These are phyloP conservation scores for Nannochloropsis salina DNA, from an alignment of 108 stramenopile genomes.

Conservation along the genomic window DNA sequence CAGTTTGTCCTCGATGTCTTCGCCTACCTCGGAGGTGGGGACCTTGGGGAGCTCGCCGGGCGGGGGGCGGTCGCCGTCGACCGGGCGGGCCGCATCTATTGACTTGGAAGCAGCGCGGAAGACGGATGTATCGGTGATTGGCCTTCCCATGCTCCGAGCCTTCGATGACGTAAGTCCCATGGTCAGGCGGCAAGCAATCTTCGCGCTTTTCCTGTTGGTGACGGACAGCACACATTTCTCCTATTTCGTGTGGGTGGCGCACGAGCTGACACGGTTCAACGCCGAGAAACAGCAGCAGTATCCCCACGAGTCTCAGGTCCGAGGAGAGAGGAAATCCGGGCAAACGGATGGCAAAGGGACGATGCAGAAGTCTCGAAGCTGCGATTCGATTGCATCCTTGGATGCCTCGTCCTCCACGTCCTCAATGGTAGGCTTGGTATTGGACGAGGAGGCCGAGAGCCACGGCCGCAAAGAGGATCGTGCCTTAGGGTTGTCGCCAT, in stretches of 20 bases:
- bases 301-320: not conserved
- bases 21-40: not conserved
- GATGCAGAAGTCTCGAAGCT: not conserved
- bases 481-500: not conserved
- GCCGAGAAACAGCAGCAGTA: conserved; percentile 23
- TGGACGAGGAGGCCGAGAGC: not conserved
- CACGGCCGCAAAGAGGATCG: not conserved
- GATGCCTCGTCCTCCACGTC: not conserved
- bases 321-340: not conserved
- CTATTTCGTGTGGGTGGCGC: conserved; percentile 67
- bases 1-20: not conserved
- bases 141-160: conserved; percentile 25
- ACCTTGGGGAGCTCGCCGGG: not conserved
- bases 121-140: conserved; percentile 1
- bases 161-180: conserved; percentile 65
- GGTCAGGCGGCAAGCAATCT: conserved; percentile 72
- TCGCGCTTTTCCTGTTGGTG: conserved; percentile 63
- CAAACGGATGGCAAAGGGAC: not conserved
- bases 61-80: not conserved
- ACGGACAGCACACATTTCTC: conserved; percentile 64
- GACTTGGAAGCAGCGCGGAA: not conserved
- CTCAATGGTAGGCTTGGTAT: conserved; percentile 9
- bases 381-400: not conserved
- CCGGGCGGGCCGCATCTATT: not conserved
- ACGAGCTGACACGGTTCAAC: conserved; percentile 40